Evolutionary conservation across 2,329 filamentous ascomycete genomes (phyloP), one percentile per base, ranked within the genome.

Genomic region (Fusarium drepaniforme): DNA sequence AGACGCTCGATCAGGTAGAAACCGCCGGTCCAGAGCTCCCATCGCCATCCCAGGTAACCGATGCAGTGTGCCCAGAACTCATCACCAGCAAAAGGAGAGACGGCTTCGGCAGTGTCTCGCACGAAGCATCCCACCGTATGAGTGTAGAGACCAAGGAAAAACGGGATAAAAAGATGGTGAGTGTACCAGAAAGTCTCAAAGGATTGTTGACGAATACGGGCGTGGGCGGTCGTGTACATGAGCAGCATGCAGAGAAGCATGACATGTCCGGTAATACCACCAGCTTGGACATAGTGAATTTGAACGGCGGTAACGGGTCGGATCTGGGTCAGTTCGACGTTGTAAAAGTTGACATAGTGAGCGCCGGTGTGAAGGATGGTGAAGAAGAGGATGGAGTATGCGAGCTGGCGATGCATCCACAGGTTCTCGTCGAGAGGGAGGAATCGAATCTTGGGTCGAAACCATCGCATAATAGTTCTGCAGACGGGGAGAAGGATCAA

Each of bases 101-200:
- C 89, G 3, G 92, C 90, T 0, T 90, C 80, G 8, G 87, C 83
- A 2, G 92, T 93, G 81, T 98, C 96, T 76, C 97, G 94, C 44
- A 99, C 97, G 85, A 99, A 99, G 85, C 97, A 99, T 70, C 95
- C 96, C 9, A 94, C 94, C 2, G 97, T 96, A 83, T 99, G 97
- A 15, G 96, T 98, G 84, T 98, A 99, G 77, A 99, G 91, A 56
- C 91, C 96, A 53, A 99, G 88, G 80, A 98, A 85, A 84, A 99
- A 99, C 2, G 97, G 96, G 71, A 99, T 93, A 80, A 98, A 98
- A n/a, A 99, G 90, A 80, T 99, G 97, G 84, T 99, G 97, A 1
- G 95, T 98, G 85, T 99, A 99, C 97, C 97, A 99, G 83, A 99
- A 99, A 0, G 96, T 97, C 85, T 99, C 97, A 81, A 96, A 99